Evolutionary conservation across 768 basidiomycete genomes (phyloP), one percentile per base, ranked within the genome.

Genomic region (Macrocybe gigantea): DNA sequence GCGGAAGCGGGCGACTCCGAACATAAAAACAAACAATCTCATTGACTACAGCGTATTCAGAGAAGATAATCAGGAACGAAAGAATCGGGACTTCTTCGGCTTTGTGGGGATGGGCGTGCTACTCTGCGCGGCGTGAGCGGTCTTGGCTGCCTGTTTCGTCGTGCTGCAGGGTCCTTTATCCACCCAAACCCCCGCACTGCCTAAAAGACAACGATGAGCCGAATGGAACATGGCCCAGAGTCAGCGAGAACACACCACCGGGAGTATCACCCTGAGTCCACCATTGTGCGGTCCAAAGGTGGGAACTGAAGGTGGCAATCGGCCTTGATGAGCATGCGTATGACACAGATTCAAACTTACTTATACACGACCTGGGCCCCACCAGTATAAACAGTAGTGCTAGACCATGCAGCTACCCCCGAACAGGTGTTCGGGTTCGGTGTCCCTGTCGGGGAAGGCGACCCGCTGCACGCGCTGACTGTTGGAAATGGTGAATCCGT

Each of bases 241-340:
- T 22, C 22, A 22, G 22, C 22, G 22, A 22, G 22, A 22, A 22
- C 22, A 22, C 4, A 22, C 22, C 72, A 63, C 73, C 72, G n/a
- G 82, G 82, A 37, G 59, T 68, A 56, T 81, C 74, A 38, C 68
- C 71, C 58, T 84, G 64, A 12, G 79, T 75, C 81, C 83, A 83
- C 76, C 78, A 83, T 47, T 78, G 71, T 2, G 82, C 80, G 14
- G 63, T 70, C 73, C 67, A 71, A 31, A 69, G 54, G 50, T 68
- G 67, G 15, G 63, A 59, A 44, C 72, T 73, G 49, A 12, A 33
- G 32, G 37, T 11, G n/a, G 38, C 38, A 42, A 41, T 57, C 12
- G 45, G 49, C 32, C 30, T 13, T 31, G 40, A 44, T 22, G 38
- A 38, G 22, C 29, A 39, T 50, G 33, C 11, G 49, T 54, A 38